phyloP scores from a whole-genome alignment of 345 rosid species.

The Eucalyptus cloeziana region DNA sequence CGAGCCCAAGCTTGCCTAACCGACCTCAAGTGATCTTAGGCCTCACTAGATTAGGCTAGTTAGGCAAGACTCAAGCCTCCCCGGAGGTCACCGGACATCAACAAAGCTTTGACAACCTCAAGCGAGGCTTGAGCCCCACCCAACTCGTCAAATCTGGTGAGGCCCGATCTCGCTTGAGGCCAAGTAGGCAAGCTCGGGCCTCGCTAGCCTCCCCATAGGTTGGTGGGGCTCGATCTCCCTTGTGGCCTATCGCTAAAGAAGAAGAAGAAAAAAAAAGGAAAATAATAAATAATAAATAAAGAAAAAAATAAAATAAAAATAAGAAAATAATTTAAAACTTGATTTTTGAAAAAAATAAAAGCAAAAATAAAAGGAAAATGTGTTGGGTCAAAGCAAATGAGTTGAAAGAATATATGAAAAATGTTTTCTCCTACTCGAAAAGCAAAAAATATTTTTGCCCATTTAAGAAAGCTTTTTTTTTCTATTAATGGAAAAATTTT shows the following conservation, averaged over 20 bases:
- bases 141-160: too few relatives aligned
- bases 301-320: too few relatives aligned
- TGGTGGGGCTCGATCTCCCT: not conserved
- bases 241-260: not conserved
- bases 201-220: not conserved
- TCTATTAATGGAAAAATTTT: too few relatives aligned
- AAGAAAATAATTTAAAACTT: too few relatives aligned
- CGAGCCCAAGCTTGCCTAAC: fast-evolving
- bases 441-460: not conserved
- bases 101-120: not conserved
- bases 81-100: fast-evolving
- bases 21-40: not conserved
- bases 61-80: too few relatives aligned
- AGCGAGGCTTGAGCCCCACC: not conserved
- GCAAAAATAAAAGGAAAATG: not conserved
- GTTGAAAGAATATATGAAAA: not conserved
- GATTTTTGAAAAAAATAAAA: too few relatives aligned
- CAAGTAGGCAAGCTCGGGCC: not conserved
- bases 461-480: not conserved
- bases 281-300: too few relatives aligned
- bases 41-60: not conserved
- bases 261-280: too few relatives aligned
- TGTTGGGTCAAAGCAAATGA: too few relatives aligned
- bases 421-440: too few relatives aligned
- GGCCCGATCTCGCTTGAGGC: not conserved